phyloP scores from a whole-genome alignment of 2,329 filamentous ascomycete genomes.

The Cladophialophora exuberans region DNA sequence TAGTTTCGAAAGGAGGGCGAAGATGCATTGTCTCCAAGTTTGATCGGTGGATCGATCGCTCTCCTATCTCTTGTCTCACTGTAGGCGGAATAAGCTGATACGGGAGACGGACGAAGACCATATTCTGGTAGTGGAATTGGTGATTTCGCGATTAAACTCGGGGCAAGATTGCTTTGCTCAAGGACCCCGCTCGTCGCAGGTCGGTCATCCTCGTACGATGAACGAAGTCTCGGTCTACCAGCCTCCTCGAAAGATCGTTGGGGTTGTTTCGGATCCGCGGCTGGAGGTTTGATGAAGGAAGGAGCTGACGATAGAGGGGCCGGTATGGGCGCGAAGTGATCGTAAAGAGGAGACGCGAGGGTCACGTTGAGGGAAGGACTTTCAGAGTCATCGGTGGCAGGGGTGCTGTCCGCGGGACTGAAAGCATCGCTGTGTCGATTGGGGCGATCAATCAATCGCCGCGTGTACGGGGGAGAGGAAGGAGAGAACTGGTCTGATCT shows the following conservation, averaged over 20 bases:
- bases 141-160: background rate
- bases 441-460: conserved; percentile 27
- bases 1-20: conserved; percentile 26
- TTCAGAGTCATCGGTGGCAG: conserved; percentile 26
- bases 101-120: conserved; percentile 9
- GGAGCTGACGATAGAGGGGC: conserved; percentile 11
- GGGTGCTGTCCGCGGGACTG: conserved; percentile 23
- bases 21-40: conserved; percentile 16
- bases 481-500: conserved; percentile 32
- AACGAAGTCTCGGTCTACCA: conserved; percentile 18
- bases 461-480: conserved; percentile 27
- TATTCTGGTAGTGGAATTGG: background rate
- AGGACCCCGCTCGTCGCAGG: conserved; percentile 28
- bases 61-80: conserved; percentile 10
- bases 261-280: conserved; percentile 6
- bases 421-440: conserved; percentile 25
- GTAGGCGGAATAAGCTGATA: conserved; percentile 4
- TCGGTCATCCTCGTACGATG: conserved; percentile 24
- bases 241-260: conserved; percentile 29
- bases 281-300: background rate
- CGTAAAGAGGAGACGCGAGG: conserved; percentile 18
- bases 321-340: conserved; percentile 14
- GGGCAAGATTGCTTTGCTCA: conserved; percentile 11
- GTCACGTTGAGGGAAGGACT: conserved; percentile 29
- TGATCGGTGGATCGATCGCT: conserved; percentile 15